Base-by-base conservation (phyloP, 2,329 filamentous ascomycete genomes). In the Aplosporella prunicola region DNA sequence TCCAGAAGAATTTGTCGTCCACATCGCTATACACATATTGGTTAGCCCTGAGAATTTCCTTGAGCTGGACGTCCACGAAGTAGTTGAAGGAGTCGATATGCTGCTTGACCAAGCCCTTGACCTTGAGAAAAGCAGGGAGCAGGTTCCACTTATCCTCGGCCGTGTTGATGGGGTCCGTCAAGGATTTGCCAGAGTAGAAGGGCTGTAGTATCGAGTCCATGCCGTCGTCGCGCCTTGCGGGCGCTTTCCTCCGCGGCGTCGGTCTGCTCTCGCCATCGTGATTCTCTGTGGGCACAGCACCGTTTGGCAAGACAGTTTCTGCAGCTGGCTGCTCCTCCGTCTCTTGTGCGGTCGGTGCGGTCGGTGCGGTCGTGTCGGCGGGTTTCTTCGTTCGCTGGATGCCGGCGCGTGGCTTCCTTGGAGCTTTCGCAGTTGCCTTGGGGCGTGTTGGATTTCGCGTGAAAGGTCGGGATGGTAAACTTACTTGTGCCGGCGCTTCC, bases 51-150 rank as follows among this genome's bases (percentile, higher is more conserved):
- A 98, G 82, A 50, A 98, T 98, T 52, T 95, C 88, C 64, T 94
- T 94, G 59, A 98, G 79, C 57, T 96, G 88, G 40, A 93, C 82
- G 50, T 98, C 86, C 48, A 95, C 82, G 51, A 98, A 96, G 64
- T 91, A 94, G 64, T 98, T 95, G 71, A 93, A 98, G 16, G 91
- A 96, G 66, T 98, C 93, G 55, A 94, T 89, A 60, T 95, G 88
- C 68, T 96, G 89, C 62, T 95, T 95, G 36, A 95, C 88, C 40
- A 95, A 69, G 40, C 88, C 88, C 63, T 98, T 98, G 52, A 95
- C 88, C 62, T 95, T 95, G 42, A 98, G 68, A 60, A 98, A 98
- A n/a, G 91, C 91, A 1, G 91, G 93, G 18, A 98, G 66, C 27
- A 98, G 71, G 58, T 96, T 94, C 76, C 89, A 95, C 70, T 98